Percentiles rank a stretch among this genome's conserved stretches.
These are phyloP conservation scores for Beta corolliflora DNA, from an alignment of 179 eudicot species.

Conservation along the genomic window DNA sequence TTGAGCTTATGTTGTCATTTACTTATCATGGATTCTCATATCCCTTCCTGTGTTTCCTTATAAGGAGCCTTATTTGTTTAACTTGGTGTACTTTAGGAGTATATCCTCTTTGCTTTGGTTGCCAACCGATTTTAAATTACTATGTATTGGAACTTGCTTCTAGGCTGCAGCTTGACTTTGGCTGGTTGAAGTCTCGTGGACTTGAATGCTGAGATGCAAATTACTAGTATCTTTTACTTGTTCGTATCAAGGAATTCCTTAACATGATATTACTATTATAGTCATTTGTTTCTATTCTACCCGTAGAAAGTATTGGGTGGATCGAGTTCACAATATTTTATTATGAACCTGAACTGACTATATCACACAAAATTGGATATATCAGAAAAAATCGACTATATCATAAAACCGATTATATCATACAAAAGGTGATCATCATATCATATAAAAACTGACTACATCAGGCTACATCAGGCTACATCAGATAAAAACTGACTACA, in stretches of 20 bases:
- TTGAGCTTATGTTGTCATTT: constrained; percentile 22
- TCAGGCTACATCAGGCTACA: too few species aligned
- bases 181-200: constrained; percentile 14
- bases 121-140: constrained; percentile 3
- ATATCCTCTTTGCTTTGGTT: constrained; percentile 4
- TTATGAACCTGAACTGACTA: too few species aligned
- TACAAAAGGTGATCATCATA: too few species aligned
- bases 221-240: not conserved
- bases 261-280: constrained; percentile 1
- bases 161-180: constrained; percentile 20
- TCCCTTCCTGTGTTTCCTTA: constrained; percentile 23
- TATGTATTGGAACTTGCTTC: constrained; percentile 26
- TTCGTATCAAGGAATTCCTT: constrained; percentile 19
- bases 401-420: too few species aligned
- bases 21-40: constrained; percentile 16
- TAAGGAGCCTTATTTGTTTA: constrained; percentile 16
- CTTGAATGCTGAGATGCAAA: not conserved
- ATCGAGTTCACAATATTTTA: too few species aligned
- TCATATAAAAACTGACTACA: too few species aligned
- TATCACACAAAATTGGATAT: too few species aligned
- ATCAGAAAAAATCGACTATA: too few species aligned
- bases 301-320: too few species aligned
- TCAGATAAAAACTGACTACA: too few species aligned
- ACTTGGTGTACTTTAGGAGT: constrained; percentile 7
- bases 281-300: not conserved